These are phyloP conservation scores for Blastocystis sp. DNA, from an alignment of 352 stramenopile genomes.

Conservation along the genomic window DNA sequence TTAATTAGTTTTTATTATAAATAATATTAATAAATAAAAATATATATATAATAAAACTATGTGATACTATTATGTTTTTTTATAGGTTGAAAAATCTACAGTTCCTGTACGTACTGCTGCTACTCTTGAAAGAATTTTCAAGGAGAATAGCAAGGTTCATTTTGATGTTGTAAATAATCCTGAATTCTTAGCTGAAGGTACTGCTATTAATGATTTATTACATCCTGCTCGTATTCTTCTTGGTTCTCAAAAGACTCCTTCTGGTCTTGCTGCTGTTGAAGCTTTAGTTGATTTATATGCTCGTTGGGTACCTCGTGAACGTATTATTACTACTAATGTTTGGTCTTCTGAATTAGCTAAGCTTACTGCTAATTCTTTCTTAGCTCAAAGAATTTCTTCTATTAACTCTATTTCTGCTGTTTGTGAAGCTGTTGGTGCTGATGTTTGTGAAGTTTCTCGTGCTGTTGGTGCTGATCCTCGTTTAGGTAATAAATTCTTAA, in stretches of 20 bases:
- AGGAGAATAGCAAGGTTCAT: slow-evolving; percentile 70
- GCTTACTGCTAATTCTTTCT: slow-evolving; percentile 94
- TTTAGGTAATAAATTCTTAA: slow-evolving; percentile 89
- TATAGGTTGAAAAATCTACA: slow-evolving; percentile 80
- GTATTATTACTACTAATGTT: slow-evolving; percentile 94
- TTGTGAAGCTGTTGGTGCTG: slow-evolving; percentile 86
- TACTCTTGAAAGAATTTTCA: slow-evolving; percentile 77
- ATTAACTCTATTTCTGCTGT: slow-evolving; percentile 99
- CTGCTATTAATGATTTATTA: slow-evolving; percentile 81
- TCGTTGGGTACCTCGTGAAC: slow-evolving; percentile 76
- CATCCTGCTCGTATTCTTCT: slow-evolving; percentile 85
- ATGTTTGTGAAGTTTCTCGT: slow-evolving; percentile 86
- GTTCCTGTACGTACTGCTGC: slow-evolving; percentile 92
- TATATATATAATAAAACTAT: too few relatives aligned
- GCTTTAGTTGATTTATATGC: slow-evolving; percentile 80
- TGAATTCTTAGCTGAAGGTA: slow-evolving; percentile 97
- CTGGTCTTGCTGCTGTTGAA: slow-evolving; percentile 62
- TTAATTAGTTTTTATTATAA: too few relatives aligned
- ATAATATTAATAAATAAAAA: too few relatives aligned
- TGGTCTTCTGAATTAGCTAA: slow-evolving; percentile 99
- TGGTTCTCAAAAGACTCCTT: slow-evolving; percentile 71
- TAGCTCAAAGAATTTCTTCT: slow-evolving; percentile 91
- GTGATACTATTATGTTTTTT: slow-evolving; percentile 42
- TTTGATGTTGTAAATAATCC: slow-evolving; percentile 79
- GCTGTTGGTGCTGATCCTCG: slow-evolving; percentile 86